Conservation (phyloP, 805 yeast species). For the Teunomyces funiuensis region DNA sequence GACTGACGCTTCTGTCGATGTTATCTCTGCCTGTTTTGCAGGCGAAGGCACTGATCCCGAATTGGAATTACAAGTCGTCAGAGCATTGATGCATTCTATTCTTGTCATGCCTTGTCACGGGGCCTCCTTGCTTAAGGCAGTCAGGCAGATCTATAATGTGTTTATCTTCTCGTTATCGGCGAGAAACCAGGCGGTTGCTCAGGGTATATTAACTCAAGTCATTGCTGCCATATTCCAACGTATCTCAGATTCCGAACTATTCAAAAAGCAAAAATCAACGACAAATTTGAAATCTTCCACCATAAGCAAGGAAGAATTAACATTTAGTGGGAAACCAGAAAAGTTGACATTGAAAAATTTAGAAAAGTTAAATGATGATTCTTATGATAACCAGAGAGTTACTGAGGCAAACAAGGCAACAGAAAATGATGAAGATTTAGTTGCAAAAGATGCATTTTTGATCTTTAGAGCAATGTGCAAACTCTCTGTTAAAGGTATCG, state of each 20-base stretch:
- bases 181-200: constrained; percentile 89
- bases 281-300: constrained; percentile 20
- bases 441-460: constrained; percentile 86
- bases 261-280: constrained; percentile 13
- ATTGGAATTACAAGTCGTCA: constrained; percentile 87
- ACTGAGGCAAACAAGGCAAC: constrained; percentile 45
- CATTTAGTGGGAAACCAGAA: constrained; percentile 15
- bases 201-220: constrained; percentile 90
- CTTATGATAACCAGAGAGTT: constrained; percentile 50
- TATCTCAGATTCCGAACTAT: constrained; percentile 29
- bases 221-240: constrained; percentile 83
- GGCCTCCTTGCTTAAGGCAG: constrained; percentile 80
- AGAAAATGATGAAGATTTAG: constrained; percentile 62
- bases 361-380: constrained; percentile 53
- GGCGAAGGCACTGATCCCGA: constrained; percentile 91
- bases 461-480: constrained; percentile 94
- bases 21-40: constrained; percentile 80
- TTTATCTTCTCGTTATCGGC: constrained; percentile 81
- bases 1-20: constrained; percentile 80
- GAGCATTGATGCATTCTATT: constrained; percentile 87
- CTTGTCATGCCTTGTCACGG: constrained; percentile 89
- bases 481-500: constrained; percentile 81
- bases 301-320: constrained; percentile 13
- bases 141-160: constrained; percentile 90
- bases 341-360: constrained; percentile 60